Evolutionary conservation across 1,284 basidiomycete genomes (phyloP).

Genomic region (Puccinia coronata): DNA sequence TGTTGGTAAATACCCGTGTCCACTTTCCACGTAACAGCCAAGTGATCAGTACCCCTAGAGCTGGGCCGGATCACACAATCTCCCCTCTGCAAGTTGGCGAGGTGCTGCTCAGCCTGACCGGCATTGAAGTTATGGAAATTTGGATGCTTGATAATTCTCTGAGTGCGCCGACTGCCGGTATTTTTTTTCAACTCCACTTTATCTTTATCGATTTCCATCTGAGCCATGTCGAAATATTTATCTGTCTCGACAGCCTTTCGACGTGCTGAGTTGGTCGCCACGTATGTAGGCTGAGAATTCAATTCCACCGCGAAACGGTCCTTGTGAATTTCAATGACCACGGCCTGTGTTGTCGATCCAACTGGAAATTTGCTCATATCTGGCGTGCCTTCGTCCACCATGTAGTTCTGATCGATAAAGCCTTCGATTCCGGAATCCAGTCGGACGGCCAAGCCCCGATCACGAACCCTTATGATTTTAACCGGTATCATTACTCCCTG

Average conservation of each 20-base stretch:
- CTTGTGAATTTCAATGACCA: constrained; percentile 74
- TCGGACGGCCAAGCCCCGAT: constrained; percentile 66
- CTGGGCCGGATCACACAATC: constrained; percentile 95
- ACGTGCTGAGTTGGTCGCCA: constrained; percentile 68
- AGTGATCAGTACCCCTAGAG: constrained; percentile 87
- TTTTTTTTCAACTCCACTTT: constrained; percentile 77
- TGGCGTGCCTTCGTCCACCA: constrained; percentile 69
- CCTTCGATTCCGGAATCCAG: constrained; percentile 80
- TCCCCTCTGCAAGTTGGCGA: constrained; percentile 86
- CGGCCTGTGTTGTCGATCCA: constrained; percentile 77
- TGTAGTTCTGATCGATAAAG: constrained; percentile 62
- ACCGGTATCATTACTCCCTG: constrained; percentile 83
- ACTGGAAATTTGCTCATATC: constrained; percentile 63
- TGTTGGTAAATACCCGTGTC: constrained; percentile 96
- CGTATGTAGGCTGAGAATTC: constrained; percentile 72
- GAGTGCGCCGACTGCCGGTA: constrained; percentile 69
- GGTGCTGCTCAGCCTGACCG: constrained; percentile 80
- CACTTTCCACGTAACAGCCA: constrained; percentile 99
- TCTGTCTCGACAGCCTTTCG: constrained; percentile 70
- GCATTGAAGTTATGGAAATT: constrained; percentile 97
- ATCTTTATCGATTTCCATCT: constrained; percentile 71
- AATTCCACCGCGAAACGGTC: constrained; percentile 72
- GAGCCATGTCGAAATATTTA: constrained; percentile 69
- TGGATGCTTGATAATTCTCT: constrained; percentile 93
- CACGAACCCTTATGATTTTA: constrained; percentile 67